Evolutionary conservation across 2,329 filamentous ascomycete species (phyloP).

Genomic region (Mariannaea elegans): DNA sequence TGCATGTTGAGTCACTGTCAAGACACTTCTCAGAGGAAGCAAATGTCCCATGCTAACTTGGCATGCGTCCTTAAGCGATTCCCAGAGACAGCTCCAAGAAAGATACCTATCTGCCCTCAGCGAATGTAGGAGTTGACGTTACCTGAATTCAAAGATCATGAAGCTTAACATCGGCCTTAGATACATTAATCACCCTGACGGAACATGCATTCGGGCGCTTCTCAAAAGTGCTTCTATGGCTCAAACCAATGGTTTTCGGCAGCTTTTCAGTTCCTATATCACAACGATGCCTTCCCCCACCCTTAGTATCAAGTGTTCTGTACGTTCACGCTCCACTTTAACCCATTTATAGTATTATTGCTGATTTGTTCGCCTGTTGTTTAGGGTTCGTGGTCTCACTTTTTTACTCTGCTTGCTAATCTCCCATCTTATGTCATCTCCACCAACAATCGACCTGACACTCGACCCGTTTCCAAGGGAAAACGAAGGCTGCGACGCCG

Average conservation of each 20-base stretch:
- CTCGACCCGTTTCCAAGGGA: neutral
- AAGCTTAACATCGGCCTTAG: slow-evolving; percentile 2
- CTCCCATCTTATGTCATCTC: slow-evolving; percentile 21
- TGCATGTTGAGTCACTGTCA: neutral
- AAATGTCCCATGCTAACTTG: neutral
- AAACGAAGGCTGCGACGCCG: slow-evolving; percentile 4
- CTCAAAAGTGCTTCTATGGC: slow-evolving; percentile 13
- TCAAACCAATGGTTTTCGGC: neutral
- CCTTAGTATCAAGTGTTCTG: slow-evolving; percentile 7
- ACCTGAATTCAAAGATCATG: neutral
- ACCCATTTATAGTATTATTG: neutral
- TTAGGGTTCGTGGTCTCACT: neutral
- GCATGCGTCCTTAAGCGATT: neutral
- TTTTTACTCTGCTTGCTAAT: slow-evolving; percentile 22
- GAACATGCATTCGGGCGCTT: neutral
- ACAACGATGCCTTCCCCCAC: slow-evolving; percentile 3
- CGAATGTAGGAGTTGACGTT: neutral
- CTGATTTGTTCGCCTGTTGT: neutral
- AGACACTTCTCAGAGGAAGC: neutral
- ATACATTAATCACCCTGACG: slow-evolving; percentile 25
- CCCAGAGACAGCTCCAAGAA: neutral
- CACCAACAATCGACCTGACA: neutral
- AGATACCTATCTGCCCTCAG: neutral
- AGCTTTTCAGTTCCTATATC: slow-evolving; percentile 23
- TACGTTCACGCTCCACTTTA: neutral